Evolutionary conservation across 1,139 yeast genomes (phyloP), one percentile per base, ranked within the genome.

Genomic region (Magnusiomyces ingens): DNA sequence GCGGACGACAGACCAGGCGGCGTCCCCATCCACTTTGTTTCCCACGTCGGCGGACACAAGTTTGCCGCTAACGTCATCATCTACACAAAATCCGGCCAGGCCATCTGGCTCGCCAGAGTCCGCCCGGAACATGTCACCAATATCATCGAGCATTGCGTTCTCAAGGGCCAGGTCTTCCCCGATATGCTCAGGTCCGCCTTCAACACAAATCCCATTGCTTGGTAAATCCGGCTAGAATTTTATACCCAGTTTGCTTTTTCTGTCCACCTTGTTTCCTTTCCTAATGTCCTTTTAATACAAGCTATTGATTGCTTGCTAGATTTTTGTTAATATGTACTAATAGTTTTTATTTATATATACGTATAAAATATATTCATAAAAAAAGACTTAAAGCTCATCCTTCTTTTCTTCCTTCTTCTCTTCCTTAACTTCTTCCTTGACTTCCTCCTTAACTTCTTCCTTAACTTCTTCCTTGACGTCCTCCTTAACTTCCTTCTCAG

Each of bases 11-110:
- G 91, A 51, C 82, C 88, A 0, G 82, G 77, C 41, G 98, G 98
- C 2, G 86, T 85, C 1, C 71, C 74, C 12, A 88, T 90, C 2
- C 74, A 77, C 2, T 89, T 69, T 62, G 77, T 86, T 21, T 89
- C 87, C 64, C 99, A 93, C 68, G 85, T 93, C 35, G 99, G 99
- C 2, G 98, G 98, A 1, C 99, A 93, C 70, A 93, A 93, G 61
- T 93, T 75, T 68, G 87, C 93, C 1, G 97, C 98, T 1, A 93
- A 93, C 68, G 86, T 88, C 1, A 76, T 89, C 52, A 78, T 91
- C 29, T 90, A 88, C 64, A 70, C 82, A 58, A 81, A 78, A 59
- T 72, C 84, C 2, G 95, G 95, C 13, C 84, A 86, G 61, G 81
- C 84, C 57, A 79, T 90, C 38, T 90, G 98, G 97, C 73, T 89